Evolutionary conservation across 352 stramenopile genomes (phyloP), one percentile per base, ranked within the genome.

Genomic region (Phytophthora tentaculata): DNA sequence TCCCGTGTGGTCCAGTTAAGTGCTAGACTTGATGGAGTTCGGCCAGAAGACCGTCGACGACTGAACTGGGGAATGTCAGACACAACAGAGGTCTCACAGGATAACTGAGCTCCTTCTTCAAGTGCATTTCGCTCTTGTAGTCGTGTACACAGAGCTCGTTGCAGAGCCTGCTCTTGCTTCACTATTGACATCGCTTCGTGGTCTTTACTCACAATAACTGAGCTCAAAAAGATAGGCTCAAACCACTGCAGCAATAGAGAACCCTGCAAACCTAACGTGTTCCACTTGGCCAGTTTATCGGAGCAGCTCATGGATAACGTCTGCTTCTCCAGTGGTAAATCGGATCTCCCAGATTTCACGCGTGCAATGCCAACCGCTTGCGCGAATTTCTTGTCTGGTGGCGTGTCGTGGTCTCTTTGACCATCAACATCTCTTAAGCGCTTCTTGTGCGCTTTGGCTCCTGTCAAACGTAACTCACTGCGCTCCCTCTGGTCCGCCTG

Each of bases 241-340:
- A 83, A 93, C 74, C 80, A 92, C 37, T 81, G 77, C 48, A 87
- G 64, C 41, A 96, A 61, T 43, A 94, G 53, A 8, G 67, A 75
- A 52, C 95, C 94, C 55, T 98, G 91, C 10, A 98, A 61, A 9
- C 95, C 95, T 5, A 92, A 23, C 9, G 81, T 62, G 32, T 78
- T 82, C 95, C 95, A 98, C 71, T 86, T 85, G 35, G 90, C 83
- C 50, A 98, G 47, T 78, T 98, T 98, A 69, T 98, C 93, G 10
- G 88, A 97, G 72, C 95, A 98, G 44, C 92, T 98, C 90, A 98
- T 97, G 3, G 87, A 97, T 39, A 89, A 73, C 53, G 90, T 97
- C 74, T 94, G 89, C 50, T 96, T 91, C 56, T 92, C 79, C 19
- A 60, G 26, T 10, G 91, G 85, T 19, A 98, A 74, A 73, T 98